Percentiles rank a stretch among this genome's conserved stretches.
Evolutionary conservation across 305 asterid species (phyloP).

Genomic region (Fraxinus xanthoxyloides): DNA sequence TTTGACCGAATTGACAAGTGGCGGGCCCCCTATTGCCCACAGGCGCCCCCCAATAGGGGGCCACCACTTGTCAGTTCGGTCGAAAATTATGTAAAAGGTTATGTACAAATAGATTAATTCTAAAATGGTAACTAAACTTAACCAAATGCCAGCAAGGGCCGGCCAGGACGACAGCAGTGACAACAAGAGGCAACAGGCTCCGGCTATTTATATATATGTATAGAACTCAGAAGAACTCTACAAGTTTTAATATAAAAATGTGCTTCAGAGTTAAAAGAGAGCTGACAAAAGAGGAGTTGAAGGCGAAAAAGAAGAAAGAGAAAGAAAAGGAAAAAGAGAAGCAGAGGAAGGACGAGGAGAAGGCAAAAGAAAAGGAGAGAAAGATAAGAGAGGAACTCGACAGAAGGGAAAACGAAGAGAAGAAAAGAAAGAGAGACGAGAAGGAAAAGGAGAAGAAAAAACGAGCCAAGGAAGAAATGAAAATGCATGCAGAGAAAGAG

Average conservation of each 20-base stretch:
- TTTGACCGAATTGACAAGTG: no score
- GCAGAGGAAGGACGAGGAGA: background rate
- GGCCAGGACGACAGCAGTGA: background rate
- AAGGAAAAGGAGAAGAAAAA: constrained; percentile 2
- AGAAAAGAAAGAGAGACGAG: constrained; percentile 2
- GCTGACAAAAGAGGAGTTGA: background rate
- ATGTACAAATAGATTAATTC: no score
- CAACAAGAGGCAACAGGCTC: background rate
- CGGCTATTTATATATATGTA: background rate
- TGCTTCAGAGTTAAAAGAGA: constrained; percentile 2
- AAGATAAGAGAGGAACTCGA: background rate
- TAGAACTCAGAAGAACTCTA: background rate
- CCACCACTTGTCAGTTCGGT: no score
- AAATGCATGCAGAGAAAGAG: background rate
- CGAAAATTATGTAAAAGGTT: no score
- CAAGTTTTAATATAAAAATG: background rate
- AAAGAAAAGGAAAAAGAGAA: constrained; percentile 1
- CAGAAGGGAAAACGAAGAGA: background rate
- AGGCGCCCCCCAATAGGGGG: no score
- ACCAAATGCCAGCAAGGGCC: background rate
- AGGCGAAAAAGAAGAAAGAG: background rate
- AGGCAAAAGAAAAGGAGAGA: constrained; percentile 1
- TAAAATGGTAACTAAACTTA: background rate
- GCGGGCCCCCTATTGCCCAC: no score
- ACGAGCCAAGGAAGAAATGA: background rate